These are phyloP conservation scores for Fusarium lateritium DNA, from an alignment of 2,329 filamentous ascomycete species.

Conservation along the genomic window DNA sequence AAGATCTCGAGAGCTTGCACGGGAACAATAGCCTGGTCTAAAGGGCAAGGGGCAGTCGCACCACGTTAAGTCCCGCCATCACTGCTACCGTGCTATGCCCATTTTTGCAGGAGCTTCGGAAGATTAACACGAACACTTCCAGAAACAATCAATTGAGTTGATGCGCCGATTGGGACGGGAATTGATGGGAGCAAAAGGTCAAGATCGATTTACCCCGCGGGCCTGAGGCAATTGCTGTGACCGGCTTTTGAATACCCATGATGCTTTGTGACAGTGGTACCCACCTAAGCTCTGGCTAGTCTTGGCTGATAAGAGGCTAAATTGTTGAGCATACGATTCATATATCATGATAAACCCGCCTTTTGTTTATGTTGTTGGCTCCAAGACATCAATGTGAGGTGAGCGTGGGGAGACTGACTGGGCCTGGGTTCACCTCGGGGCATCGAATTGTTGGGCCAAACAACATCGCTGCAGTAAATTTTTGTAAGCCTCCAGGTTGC, in stretches of 20 bases:
- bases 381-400: constrained; percentile 1
- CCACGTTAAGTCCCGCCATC: not conserved
- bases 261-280: not conserved
- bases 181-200: constrained; percentile 1
- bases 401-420: not conserved
- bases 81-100: constrained; percentile 12
- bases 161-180: not conserved
- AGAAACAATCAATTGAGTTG: constrained; percentile 3
- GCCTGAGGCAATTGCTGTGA: not conserved
- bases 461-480: not conserved
- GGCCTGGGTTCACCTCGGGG: not conserved
- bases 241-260: not conserved
- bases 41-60: constrained; percentile 1
- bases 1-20: not conserved
- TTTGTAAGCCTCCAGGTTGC: not conserved
- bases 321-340: constrained; percentile 1
- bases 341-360: not conserved
- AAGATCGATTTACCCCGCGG: constrained; percentile 3
- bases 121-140: constrained; percentile 1
- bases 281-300: not conserved
- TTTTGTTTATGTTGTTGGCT: not conserved
- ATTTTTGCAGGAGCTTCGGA: constrained; percentile 13
- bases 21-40: not conserved
- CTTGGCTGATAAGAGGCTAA: not conserved
- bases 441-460: not conserved